Conservation (phyloP, 2,329 filamentous ascomycete species). For the Xylaria sp. region DNA sequence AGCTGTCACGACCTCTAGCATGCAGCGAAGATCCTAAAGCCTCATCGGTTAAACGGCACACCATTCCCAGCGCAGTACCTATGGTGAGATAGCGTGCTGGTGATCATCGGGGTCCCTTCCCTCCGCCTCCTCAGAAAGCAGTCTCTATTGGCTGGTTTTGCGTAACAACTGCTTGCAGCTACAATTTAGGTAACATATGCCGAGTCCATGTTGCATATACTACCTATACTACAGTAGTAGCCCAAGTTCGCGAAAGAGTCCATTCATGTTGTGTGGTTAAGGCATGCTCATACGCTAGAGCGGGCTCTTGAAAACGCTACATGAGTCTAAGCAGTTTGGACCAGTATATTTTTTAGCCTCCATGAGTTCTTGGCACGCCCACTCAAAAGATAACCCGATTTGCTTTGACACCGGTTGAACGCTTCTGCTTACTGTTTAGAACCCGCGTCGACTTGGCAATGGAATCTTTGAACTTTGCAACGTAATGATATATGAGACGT, state of each 20-base stretch:
- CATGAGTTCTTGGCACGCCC: slow-evolving; percentile 30
- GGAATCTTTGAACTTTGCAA: slow-evolving; percentile 12
- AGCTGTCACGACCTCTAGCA: slow-evolving; percentile 27
- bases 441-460: slow-evolving; percentile 14
- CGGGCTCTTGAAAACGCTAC: slow-evolving; percentile 18
- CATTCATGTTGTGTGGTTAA: slow-evolving; percentile 1
- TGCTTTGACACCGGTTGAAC: slow-evolving; percentile 19
- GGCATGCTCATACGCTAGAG: slow-evolving; percentile 1
- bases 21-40: slow-evolving; percentile 37
- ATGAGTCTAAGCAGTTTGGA: slow-evolving; percentile 18
- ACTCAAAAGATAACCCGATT: slow-evolving; percentile 32
- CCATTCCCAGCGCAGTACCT: slow-evolving; percentile 17
- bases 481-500: slow-evolving; percentile 12
- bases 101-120: slow-evolving; percentile 21
- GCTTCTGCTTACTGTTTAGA: slow-evolving; percentile 36
- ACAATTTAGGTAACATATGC: not conserved
- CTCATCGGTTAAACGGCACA: slow-evolving; percentile 37
- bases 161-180: not conserved
- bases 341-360: slow-evolving; percentile 5
- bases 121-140: not conserved
- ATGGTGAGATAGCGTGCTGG: slow-evolving; percentile 14
- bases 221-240: not conserved
- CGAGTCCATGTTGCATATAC: slow-evolving; percentile 1
- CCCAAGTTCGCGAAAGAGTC: too few relatives aligned
- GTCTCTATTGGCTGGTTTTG: not conserved